Percentiles rank a stretch among this genome's conserved stretches.
phyloP scores from a whole-genome alignment of 2,329 filamentous ascomycete species.

The Colletotrichum sp. region DNA sequence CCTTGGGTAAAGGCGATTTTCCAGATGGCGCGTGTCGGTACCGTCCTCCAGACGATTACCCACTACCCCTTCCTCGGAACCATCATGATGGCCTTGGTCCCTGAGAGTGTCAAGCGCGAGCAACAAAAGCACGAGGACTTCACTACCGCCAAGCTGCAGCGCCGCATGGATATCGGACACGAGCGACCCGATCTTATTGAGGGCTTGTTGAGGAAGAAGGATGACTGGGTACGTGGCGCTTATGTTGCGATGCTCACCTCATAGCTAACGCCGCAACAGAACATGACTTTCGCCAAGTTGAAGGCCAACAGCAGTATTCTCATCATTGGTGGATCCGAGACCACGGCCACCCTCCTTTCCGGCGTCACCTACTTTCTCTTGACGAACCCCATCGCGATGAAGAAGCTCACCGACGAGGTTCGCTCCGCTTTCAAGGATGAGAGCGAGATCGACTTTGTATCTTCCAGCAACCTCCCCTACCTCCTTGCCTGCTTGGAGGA shows the following conservation, averaged over 20 bases:
- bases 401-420: conserved; percentile 40
- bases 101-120: neutral
- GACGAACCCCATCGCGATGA: conserved; percentile 30
- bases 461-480: conserved; percentile 35
- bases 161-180: conserved; percentile 18
- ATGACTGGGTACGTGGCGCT: conserved; percentile 9
- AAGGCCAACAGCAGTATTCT: conserved; percentile 23
- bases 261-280: neutral
- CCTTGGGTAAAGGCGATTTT: conserved; percentile 30
- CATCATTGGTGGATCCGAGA: conserved; percentile 36
- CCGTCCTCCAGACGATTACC: neutral
- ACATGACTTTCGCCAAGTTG: conserved; percentile 15
- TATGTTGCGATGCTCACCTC: neutral
- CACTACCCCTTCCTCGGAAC: conserved; percentile 11
- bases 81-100: conserved; percentile 11
- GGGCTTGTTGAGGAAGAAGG: conserved; percentile 21
- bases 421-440: conserved; percentile 34
- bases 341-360: conserved; percentile 33
- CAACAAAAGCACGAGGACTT: neutral
- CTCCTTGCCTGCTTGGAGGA: conserved; percentile 46
- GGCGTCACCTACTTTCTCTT: conserved; percentile 32
- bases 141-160: conserved; percentile 8
- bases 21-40: conserved; percentile 14
- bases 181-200: conserved; percentile 24
- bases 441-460: conserved; percentile 38